Evolutionary conservation across 108 stramenopile genomes (phyloP).

Genomic region (Discostella pseudostelligera): DNA sequence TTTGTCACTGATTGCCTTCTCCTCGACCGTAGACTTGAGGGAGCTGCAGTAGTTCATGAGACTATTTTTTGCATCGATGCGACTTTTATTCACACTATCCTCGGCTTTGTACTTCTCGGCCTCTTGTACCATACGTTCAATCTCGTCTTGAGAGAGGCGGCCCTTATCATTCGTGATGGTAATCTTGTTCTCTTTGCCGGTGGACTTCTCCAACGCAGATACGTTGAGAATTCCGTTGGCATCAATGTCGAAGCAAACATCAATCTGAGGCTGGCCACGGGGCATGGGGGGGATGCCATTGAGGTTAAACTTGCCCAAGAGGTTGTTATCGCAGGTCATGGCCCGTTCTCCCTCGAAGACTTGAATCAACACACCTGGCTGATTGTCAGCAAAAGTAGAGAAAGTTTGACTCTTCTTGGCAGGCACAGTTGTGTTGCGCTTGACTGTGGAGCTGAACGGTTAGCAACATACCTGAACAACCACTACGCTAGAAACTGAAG

Average conservation of each 20-base stretch:
- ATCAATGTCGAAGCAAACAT: slow-evolving; percentile 91
- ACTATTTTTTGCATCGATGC: slow-evolving; percentile 53
- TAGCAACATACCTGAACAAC: too few relatives aligned
- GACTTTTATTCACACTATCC: slow-evolving; percentile 58
- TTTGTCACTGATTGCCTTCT: slow-evolving; percentile 61
- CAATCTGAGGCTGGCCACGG: slow-evolving; percentile 92
- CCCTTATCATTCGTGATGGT: slow-evolving; percentile 79
- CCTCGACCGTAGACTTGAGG: slow-evolving; percentile 68
- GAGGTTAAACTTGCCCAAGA: slow-evolving; percentile 91
- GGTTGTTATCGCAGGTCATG: slow-evolving; percentile 86
- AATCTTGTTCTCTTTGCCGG: slow-evolving; percentile 75
- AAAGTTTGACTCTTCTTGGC: slow-evolving; percentile 93
- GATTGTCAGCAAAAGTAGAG: slow-evolving; percentile 95
- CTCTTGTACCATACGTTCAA: slow-evolving; percentile 73
- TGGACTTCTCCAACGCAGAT: slow-evolving; percentile 87
- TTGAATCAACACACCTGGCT: slow-evolving; percentile 89
- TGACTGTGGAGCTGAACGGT: too few relatives aligned
- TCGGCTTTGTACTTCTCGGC: slow-evolving; percentile 76
- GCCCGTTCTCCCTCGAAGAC: slow-evolving; percentile 96
- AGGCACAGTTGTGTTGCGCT: slow-evolving; percentile 92
- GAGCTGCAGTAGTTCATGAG: slow-evolving; percentile 66
- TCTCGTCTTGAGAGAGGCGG: slow-evolving; percentile 64
- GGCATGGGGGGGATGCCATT: slow-evolving; percentile 92
- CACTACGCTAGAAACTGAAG: too few relatives aligned
- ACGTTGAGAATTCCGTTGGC: slow-evolving; percentile 96